Base-by-base conservation (phyloP, 2,329 filamentous ascomycete species). In the Metarhizium humberi region DNA sequence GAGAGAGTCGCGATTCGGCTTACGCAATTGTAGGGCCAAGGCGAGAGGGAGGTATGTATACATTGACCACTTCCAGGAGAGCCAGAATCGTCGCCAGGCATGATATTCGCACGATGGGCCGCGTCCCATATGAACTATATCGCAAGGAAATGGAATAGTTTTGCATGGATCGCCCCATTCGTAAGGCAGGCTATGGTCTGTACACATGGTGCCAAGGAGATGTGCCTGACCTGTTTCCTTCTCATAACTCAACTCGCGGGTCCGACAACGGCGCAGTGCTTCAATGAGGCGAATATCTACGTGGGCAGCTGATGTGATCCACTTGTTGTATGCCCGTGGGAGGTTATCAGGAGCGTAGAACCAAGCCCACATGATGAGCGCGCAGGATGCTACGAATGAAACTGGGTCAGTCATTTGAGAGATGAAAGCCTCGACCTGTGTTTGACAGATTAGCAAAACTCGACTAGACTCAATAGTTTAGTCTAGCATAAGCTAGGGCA, bases 301-400 rank as follows among this genome's bases (percentile, higher is more conserved):
- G 48, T 85, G 78, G 3, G 90, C 90, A 3, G 86, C 87, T 25
- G 85, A 84, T 45, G 79, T 82, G 62, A 95, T 94, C 90, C 90
- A 95, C 66, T 84, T 86, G 63, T 84, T 86, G 72, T 95, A 95
- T 45, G 85, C 78, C 32, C 74, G 77, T 2, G 90, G 90, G 1
- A 95, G 78, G 20, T 81, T 78, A 40, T 81, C 76, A 0, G 90
- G 88, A 10, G 76, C 69, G 72, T 92, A 95, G 67, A 95, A 86
- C 88, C 88, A 95, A 18, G 88, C 81, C 86, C 88, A 92, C 90
- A 95, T 95, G 61, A 95, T 85, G 42, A 89, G 73, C 25, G 85
- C 86, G 43, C 81, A 84, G 20, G 88, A 91, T 38, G 78, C 69
- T 48, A 86, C 82, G 68, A 95, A 95, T 18, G 92, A 72, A 6